Base-by-base conservation (phyloP, 805 yeast species). In the Wickerhamomyces strasburgensis region DNA sequence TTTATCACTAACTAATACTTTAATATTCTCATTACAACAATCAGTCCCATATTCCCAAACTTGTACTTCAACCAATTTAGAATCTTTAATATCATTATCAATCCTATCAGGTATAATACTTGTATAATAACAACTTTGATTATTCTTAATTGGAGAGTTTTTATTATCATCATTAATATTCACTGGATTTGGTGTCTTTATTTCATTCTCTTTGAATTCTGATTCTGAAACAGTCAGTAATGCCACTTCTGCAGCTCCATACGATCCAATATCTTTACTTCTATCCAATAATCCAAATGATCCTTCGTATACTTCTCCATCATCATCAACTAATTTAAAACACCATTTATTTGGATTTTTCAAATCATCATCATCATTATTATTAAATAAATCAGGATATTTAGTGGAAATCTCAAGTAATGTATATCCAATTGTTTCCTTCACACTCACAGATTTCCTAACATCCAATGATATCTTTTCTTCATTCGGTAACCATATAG, bases 201-300 rank as follows among this genome's bases (percentile, higher is more conserved):
- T 45, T 37, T 74, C 78, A 52, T 83, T 80, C 19, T 49, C 50
- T n/a, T 52, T 36, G 25, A 61, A 61, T 39, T 78, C 67, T 3
- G 55, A 50, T n/a, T 67, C 70, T 2, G 63, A 48, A 2, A 84
- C 85, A 43, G 58, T 64, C 35, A 87, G 80, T 10, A 93, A 55
- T 0, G 94, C 95, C 38, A 93, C 73, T 47, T 87, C 96, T 46
- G 80, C 85, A 37, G 79, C 81, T 17, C 87, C 84, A 56, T 87
- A 85, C 0, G 90, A 76, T 3, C 78, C 65, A 19, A 93, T 65
- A 4, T 65, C 50, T 36, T 89, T 67, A 0, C 74, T 69, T 45
- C 97, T 65, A 31, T 83, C 90, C 38, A 93, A 64, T 1, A 89
- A 76, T 2, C 98, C 98, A 64, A 93, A 89, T 35, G 87, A 85